phyloP scores from a whole-genome alignment of 305 asterid genomes.

The Fraxinus paxiana region DNA sequence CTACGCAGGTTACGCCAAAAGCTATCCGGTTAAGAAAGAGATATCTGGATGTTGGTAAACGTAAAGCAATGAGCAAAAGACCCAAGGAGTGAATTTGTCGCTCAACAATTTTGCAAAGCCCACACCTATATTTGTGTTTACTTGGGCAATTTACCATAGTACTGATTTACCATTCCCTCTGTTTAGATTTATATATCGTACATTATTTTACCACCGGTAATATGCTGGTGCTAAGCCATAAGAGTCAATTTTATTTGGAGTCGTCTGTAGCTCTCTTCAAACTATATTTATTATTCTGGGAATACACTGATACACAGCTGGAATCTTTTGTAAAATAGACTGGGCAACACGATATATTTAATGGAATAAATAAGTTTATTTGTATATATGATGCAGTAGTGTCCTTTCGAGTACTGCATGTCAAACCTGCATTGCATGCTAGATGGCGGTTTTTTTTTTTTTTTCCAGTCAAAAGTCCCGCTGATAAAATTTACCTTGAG shows the following conservation, averaged over 20 bases:
- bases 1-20: constrained; percentile 81
- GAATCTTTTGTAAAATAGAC: not conserved
- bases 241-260: not conserved
- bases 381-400: not conserved
- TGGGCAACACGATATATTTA: not conserved
- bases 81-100: constrained; percentile 53
- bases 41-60: constrained; percentile 75
- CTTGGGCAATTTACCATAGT: not conserved
- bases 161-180: constrained; percentile 2
- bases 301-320: not conserved
- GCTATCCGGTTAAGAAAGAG: constrained; percentile 82
- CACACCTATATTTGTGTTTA: not conserved
- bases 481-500: not conserved
- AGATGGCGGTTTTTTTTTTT: not conserved
- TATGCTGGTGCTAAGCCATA: not conserved
- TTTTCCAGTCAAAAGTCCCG: not conserved
- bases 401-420: not conserved
- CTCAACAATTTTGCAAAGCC: constrained; percentile 31
- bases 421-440: not conserved
- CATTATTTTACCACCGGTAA: not conserved
- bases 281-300: not conserved
- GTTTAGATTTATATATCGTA: not conserved
- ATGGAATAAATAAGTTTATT: not conserved
- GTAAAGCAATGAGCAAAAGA: constrained; percentile 77
- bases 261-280: not conserved